Conservation (phyloP, 2,329 filamentous ascomycete genomes). For the Clarireedia hainanense region DNA sequence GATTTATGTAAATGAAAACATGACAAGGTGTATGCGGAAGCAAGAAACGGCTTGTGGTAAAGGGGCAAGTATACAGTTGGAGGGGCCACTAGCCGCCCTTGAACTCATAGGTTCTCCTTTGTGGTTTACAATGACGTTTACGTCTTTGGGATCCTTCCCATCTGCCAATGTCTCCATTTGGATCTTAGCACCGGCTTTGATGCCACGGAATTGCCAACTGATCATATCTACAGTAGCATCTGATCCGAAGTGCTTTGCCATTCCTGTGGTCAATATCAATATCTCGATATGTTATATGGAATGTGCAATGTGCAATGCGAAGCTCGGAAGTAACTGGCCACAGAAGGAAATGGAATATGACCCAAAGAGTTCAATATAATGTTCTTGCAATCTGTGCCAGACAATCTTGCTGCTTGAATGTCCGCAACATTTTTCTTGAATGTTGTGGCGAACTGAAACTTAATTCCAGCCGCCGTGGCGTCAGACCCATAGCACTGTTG, state of each 20-base stretch:
- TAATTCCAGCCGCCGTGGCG: conserved; percentile 39
- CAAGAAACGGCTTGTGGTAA: not conserved
- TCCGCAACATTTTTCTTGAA: conserved; percentile 31
- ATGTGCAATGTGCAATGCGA: not conserved
- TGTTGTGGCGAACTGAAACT: conserved; percentile 21
- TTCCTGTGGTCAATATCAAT: conserved; percentile 11
- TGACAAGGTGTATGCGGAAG: not conserved
- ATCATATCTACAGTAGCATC: conserved; percentile 27
- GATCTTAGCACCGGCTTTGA: conserved; percentile 45
- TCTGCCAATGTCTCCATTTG: conserved; percentile 35
- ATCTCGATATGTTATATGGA: not conserved
- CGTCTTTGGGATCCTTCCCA: conserved; percentile 6
- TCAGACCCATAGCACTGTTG: conserved; percentile 32
- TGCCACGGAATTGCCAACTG: conserved; percentile 48
- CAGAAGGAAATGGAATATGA: not conserved
- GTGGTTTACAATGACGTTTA: conserved; percentile 5
- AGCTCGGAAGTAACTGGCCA: not conserved
- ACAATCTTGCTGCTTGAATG: conserved; percentile 26
- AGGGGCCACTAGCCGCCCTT: not conserved
- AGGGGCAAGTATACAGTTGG: not conserved
- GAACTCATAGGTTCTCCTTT: conserved; percentile 4
- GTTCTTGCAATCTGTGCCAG: conserved; percentile 26
- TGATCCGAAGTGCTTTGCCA: conserved; percentile 10
- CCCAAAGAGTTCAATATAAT: not conserved
- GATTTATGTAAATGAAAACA: too few species aligned